Evolutionary conservation across 768 basidiomycete genomes (phyloP).

Genomic region (Astraeus odoratus): DNA sequence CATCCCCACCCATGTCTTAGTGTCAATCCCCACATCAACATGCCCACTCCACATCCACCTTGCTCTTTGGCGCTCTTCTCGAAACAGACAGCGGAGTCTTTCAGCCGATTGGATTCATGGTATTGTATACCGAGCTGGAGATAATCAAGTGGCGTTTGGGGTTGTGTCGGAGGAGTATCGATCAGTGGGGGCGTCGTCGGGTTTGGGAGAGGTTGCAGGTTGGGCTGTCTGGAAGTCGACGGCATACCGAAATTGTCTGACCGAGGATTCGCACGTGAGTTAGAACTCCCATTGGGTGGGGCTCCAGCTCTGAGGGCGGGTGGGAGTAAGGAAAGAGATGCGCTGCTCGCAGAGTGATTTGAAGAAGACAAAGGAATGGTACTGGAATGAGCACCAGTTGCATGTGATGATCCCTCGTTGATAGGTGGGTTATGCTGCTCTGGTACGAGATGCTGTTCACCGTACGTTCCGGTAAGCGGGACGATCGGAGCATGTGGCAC

Average conservation of each 20-base stretch:
- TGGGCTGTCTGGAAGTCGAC: slow-evolving; percentile 23
- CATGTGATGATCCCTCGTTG: neutral
- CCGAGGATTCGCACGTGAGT: slow-evolving; percentile 58
- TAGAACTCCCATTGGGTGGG: slow-evolving; percentile 46
- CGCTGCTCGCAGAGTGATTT: slow-evolving; percentile 3
- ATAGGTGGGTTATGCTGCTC: slow-evolving; percentile 1
- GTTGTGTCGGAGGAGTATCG: slow-evolving; percentile 13
- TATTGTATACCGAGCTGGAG: slow-evolving; percentile 71
- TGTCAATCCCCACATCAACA: slow-evolving; percentile 88
- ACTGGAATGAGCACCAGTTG: slow-evolving; percentile 11
- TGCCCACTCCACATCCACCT: slow-evolving; percentile 83
- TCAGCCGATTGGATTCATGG: slow-evolving; percentile 67
- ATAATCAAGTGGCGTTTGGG: slow-evolving; percentile 53
- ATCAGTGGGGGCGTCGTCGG: slow-evolving; percentile 9
- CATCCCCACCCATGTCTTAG: slow-evolving; percentile 88
- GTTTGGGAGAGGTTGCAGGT: slow-evolving; percentile 11
- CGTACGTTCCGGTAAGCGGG: slow-evolving; percentile 17
- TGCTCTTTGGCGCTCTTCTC: slow-evolving; percentile 66
- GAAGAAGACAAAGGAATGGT: slow-evolving; percentile 12
- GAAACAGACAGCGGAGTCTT: slow-evolving; percentile 65
- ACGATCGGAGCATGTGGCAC: slow-evolving; percentile 11
- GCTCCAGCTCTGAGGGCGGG: slow-evolving; percentile 33
- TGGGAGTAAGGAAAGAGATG: slow-evolving; percentile 25
- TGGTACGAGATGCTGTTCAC: slow-evolving; percentile 1
- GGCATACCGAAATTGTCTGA: slow-evolving; percentile 41